phyloP scores from a whole-genome alignment of 78 protist species.

The Pigoraptor vietnamica region DNA sequence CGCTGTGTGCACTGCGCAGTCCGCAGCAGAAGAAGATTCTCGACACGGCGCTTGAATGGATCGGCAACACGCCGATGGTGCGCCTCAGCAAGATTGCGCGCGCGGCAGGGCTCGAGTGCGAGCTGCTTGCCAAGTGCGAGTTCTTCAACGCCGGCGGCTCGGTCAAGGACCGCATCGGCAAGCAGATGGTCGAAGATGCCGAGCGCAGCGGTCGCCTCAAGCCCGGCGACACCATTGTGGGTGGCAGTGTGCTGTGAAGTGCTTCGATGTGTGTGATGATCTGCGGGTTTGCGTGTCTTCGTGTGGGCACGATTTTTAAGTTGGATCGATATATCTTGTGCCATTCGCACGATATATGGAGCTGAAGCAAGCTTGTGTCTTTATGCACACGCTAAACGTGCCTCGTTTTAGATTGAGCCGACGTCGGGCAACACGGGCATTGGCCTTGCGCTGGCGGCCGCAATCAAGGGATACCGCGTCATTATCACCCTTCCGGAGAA shows the following conservation, averaged over 20 bases:
- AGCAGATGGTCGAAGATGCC: conserved; percentile 84
- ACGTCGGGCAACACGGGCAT: conserved; percentile 95
- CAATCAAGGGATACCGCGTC: conserved; percentile 88
- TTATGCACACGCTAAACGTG: too few species aligned
- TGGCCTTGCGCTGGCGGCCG: conserved; percentile 93
- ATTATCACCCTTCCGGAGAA: conserved; percentile 92
- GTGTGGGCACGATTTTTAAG: too few species aligned
- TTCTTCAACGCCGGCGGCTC: conserved; percentile 93
- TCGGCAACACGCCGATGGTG: conserved; percentile 89
- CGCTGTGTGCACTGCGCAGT: not conserved
- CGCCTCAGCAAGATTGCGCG: conserved; percentile 63
- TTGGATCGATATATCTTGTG: too few species aligned
- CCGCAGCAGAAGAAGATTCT: not conserved
- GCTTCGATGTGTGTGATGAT: too few species aligned
- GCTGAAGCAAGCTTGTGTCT: too few species aligned
- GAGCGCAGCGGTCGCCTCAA: conserved; percentile 75
- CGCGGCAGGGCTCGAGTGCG: conserved; percentile 77
- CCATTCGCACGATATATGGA: too few species aligned
- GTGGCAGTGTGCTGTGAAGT: too few species aligned
- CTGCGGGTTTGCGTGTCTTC: too few species aligned
- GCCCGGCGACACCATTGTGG: conserved; percentile 79
- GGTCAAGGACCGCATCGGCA: conserved; percentile 90
- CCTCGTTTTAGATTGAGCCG: conserved; percentile 93
- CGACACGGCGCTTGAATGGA: too few species aligned
- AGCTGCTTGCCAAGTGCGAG: conserved; percentile 91